These are phyloP conservation scores for Paracorniculantispora psalliotae DNA, from an alignment of 2,329 filamentous ascomycete genomes.

Conservation along the genomic window DNA sequence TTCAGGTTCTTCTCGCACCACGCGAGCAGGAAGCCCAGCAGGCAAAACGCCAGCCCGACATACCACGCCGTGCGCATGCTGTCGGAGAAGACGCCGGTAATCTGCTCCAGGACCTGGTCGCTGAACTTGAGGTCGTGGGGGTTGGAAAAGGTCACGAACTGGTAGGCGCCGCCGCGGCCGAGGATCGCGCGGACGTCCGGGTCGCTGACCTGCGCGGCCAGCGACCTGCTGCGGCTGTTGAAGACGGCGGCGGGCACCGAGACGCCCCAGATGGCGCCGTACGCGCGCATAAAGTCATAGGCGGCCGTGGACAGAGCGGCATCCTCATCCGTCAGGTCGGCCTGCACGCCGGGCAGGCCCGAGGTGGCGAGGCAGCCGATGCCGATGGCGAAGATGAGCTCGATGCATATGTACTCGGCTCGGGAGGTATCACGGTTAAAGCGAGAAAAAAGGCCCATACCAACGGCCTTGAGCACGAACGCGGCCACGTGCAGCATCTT, in stretches of 20 bases:
- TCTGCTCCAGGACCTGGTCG: too few relatives aligned
- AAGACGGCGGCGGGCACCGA: conserved; percentile 39
- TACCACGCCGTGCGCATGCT: too few relatives aligned
- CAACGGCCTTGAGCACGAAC: conserved; percentile 32
- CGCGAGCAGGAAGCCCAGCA: too few relatives aligned
- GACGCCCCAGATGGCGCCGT: conserved; percentile 42
- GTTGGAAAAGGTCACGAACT: too few relatives aligned
- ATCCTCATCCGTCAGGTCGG: conserved; percentile 29
- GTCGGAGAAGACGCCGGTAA: too few relatives aligned
- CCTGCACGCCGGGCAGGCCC: conserved; percentile 40
- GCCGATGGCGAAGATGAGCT: conserved; percentile 35
- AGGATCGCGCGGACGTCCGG: conserved; percentile 16
- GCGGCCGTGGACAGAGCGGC: conserved; percentile 31
- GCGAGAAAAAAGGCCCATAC: conserved; percentile 33
- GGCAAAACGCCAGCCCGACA: too few relatives aligned
- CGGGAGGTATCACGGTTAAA: neutral
- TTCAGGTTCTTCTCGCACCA: too few relatives aligned
- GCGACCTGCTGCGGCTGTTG: conserved; percentile 20
- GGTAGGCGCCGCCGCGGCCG: conserved; percentile 23
- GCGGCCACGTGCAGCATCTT: conserved; percentile 31
- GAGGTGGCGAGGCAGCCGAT: conserved; percentile 38
- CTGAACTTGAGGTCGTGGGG: too few relatives aligned
- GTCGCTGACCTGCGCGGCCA: neutral
- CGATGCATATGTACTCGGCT: conserved; percentile 25
- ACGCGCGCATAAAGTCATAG: conserved; percentile 38